These are phyloP conservation scores for Diatrype stigma DNA, from an alignment of 2,329 filamentous ascomycete species.

Conservation along the genomic window DNA sequence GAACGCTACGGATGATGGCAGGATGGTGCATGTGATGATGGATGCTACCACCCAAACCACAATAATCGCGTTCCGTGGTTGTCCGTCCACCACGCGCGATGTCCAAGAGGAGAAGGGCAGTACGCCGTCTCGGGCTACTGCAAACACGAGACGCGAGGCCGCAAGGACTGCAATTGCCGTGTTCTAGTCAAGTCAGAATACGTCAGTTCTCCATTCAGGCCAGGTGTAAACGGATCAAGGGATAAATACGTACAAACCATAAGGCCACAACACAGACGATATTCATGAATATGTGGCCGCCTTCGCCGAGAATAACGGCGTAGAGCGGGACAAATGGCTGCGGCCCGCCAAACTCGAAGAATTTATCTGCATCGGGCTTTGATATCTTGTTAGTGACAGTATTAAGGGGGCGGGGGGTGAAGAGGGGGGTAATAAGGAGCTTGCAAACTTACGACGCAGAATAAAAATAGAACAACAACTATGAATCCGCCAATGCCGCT, in stretches of 20 bases:
- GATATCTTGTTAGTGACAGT: not conserved
- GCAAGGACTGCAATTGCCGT: constrained; percentile 57
- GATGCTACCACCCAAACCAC: constrained; percentile 53
- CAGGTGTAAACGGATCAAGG: too few relatives aligned
- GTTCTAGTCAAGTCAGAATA: constrained; percentile 33
- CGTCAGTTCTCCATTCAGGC: too few relatives aligned
- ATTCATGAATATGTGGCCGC: constrained; percentile 59
- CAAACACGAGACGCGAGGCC: constrained; percentile 58
- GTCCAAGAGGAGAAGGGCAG: constrained; percentile 57
- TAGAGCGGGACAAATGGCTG: constrained; percentile 58
- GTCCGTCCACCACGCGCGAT: constrained; percentile 48
- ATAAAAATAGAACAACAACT: constrained; percentile 55
- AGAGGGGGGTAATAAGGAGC: not conserved
- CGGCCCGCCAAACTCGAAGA: constrained; percentile 50
- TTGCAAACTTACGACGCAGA: constrained; percentile 43
- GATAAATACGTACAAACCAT: constrained; percentile 41
- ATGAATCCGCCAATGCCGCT: constrained; percentile 52
- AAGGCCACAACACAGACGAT: constrained; percentile 48
- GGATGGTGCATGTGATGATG: constrained; percentile 54
- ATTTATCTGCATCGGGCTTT: constrained; percentile 46
- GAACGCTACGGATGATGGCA: constrained; percentile 51
- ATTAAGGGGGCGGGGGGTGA: too few relatives aligned
- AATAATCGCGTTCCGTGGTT: constrained; percentile 56
- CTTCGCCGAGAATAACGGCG: constrained; percentile 49
- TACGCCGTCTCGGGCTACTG: constrained; percentile 58